Percentiles rank a stretch among this genome's conserved stretches.
These are phyloP conservation scores for Pneumocystis wakefieldiae DNA, from an alignment of 1,139 yeast species.

Conservation along the genomic window DNA sequence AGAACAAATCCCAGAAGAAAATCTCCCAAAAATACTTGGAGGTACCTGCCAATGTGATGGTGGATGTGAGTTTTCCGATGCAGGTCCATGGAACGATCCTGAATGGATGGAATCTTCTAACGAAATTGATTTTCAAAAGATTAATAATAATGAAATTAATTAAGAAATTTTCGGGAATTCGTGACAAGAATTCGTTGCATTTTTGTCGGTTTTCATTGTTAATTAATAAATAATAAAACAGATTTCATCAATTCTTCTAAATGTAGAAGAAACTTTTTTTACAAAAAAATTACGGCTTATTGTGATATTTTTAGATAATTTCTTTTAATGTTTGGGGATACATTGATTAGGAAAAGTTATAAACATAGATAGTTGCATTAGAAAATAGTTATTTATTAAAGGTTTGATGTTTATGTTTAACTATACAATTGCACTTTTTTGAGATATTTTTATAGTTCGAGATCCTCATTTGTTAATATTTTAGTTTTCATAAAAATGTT, in stretches of 20 bases:
- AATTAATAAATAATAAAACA: not conserved
- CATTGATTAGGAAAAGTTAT: not conserved
- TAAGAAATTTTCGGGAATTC: not conserved
- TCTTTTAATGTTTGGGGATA: not conserved
- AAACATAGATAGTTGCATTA: not conserved
- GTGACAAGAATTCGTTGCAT: not conserved
- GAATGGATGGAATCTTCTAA: constrained; percentile 34
- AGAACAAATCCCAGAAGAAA: constrained; percentile 84
- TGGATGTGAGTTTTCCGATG: constrained; percentile 69
- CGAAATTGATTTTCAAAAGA: not conserved
- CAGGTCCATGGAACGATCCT: constrained; percentile 95
- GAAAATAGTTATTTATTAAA: not conserved
- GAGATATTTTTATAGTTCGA: not conserved
- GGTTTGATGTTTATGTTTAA: not conserved
- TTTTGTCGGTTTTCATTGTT: not conserved
- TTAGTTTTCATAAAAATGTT: not conserved
- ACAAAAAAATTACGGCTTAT: not conserved
- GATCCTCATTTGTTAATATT: not conserved
- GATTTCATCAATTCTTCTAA: not conserved
- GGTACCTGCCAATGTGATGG: constrained; percentile 64
- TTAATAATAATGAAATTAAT: not conserved
- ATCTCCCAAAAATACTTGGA: constrained; percentile 82
- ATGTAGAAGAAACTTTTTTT: not conserved
- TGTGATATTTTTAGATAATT: not conserved
- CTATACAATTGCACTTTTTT: not conserved